Conservation (phyloP, 306 rosid genomes). For the Senna siamea region DNA sequence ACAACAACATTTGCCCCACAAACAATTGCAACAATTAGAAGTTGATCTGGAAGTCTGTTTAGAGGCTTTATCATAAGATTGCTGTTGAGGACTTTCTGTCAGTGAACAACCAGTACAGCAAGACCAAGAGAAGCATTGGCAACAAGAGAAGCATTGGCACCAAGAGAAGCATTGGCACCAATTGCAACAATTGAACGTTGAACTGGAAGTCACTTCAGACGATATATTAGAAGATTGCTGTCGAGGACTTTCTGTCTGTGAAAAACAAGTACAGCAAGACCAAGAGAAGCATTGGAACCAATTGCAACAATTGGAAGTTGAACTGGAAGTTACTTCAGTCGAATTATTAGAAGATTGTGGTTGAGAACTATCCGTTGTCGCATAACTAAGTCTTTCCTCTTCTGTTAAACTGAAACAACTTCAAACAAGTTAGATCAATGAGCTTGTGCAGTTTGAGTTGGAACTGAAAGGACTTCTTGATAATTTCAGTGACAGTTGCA, state of each 20-base stretch:
- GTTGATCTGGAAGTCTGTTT: slow-evolving; percentile 25
- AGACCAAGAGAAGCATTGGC: slow-evolving; percentile 38
- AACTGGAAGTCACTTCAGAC: slow-evolving; percentile 30
- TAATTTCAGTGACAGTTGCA: too few relatives aligned
- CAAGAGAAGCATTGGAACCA: slow-evolving; percentile 44
- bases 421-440: slow-evolving; percentile 35
- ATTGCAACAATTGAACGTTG: slow-evolving; percentile 25
- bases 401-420: slow-evolving; percentile 55
- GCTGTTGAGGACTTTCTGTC: too few relatives aligned
- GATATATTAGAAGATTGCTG: background rate
- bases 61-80: slow-evolving; percentile 3
- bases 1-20: slow-evolving; percentile 24
- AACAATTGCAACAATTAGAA: slow-evolving; percentile 23
- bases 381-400: slow-evolving; percentile 24
- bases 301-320: slow-evolving; percentile 16
- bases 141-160: slow-evolving; percentile 42
- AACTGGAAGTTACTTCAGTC: slow-evolving; percentile 30
- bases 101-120: slow-evolving; percentile 13
- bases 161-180: slow-evolving; percentile 49
- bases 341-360: background rate
- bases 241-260: too few relatives aligned
- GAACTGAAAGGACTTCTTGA: background rate
- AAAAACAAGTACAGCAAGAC: slow-evolving; percentile 17
- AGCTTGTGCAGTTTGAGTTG: slow-evolving; percentile 16
- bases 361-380: slow-evolving; percentile 33